Percentiles rank a stretch among this genome's conserved stretches.
phyloP scores from a whole-genome alignment of 148 eudicot species.

The Diospyros kaki region DNA sequence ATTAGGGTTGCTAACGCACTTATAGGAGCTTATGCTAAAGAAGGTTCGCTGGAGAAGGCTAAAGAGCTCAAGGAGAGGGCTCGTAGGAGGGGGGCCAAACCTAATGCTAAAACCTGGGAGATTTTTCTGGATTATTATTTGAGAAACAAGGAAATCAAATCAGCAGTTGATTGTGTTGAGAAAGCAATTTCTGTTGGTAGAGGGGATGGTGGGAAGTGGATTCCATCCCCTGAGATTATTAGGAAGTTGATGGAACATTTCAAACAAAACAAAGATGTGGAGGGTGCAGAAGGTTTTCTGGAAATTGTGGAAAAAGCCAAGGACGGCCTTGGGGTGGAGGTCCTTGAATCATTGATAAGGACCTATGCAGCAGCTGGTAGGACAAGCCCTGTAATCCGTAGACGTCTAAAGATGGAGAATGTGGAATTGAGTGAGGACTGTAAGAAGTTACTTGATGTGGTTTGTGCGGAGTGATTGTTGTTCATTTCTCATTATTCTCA shows the following conservation, averaged over 20 bases:
- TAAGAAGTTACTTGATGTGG: slow-evolving; percentile 55
- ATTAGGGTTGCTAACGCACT: slow-evolving; percentile 73
- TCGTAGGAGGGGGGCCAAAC: slow-evolving; percentile 51
- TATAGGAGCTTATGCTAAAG: slow-evolving; percentile 56
- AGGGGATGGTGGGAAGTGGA: slow-evolving; percentile 72
- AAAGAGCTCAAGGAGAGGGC: slow-evolving; percentile 51
- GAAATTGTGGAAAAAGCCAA: slow-evolving; percentile 50
- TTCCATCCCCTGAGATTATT: slow-evolving; percentile 39
- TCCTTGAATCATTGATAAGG: slow-evolving; percentile 61
- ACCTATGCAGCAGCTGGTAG: slow-evolving; percentile 70
- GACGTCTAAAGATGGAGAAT: slow-evolving; percentile 86
- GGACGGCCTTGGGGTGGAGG: slow-evolving; percentile 42
- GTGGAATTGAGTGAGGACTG: slow-evolving; percentile 70
- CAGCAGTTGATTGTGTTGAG: slow-evolving; percentile 54
- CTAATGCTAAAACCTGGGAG: slow-evolving; percentile 94
- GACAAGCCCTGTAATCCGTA: slow-evolving; percentile 56
- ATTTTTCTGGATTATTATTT: slow-evolving; percentile 66
- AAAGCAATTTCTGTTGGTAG: slow-evolving; percentile 60
- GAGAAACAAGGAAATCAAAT: slow-evolving; percentile 47
- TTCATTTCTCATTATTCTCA: not conserved
- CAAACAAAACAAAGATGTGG: slow-evolving; percentile 74
- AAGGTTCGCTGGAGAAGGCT: slow-evolving; percentile 58
- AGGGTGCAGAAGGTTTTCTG: slow-evolving; percentile 69
- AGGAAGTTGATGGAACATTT: slow-evolving; percentile 52
- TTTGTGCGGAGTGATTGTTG: slow-evolving; percentile 38